These are phyloP conservation scores for Plenodomus tracheiphilus DNA, from an alignment of 2,329 filamentous ascomycete genomes.

Conservation along the genomic window DNA sequence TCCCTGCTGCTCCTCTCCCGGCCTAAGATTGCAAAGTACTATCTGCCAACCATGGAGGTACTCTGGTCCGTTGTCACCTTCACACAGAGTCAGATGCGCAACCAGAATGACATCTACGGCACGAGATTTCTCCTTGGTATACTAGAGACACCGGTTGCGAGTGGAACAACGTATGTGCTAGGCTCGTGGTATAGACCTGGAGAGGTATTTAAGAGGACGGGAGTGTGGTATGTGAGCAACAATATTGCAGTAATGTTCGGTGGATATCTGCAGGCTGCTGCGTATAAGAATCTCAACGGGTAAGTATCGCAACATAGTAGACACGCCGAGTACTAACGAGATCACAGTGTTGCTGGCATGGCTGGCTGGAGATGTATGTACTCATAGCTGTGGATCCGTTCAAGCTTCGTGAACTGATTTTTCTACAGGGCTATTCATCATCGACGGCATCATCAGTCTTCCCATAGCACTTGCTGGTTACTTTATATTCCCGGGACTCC, in stretches of 20 bases:
- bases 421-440: slow-evolving; percentile 55
- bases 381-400: too few relatives aligned
- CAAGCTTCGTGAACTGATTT: too few relatives aligned
- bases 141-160: slow-evolving; percentile 41
- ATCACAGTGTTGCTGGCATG: slow-evolving; percentile 45
- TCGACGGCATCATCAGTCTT: slow-evolving; percentile 61
- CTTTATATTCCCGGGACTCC: slow-evolving; percentile 58
- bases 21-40: slow-evolving; percentile 41
- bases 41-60: slow-evolving; percentile 46
- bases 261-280: slow-evolving; percentile 60
- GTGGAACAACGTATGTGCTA: slow-evolving; percentile 43
- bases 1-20: slow-evolving; percentile 45
- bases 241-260: slow-evolving; percentile 60
- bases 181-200: slow-evolving; percentile 49
- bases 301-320: background rate
- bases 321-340: background rate
- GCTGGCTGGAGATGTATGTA: slow-evolving; percentile 50
- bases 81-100: slow-evolving; percentile 44
- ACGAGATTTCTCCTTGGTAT: slow-evolving; percentile 45
- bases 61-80: slow-evolving; percentile 48
- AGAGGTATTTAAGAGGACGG: slow-evolving; percentile 58
- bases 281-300: slow-evolving; percentile 57
- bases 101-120: slow-evolving; percentile 45
- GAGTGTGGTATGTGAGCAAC: slow-evolving; percentile 58
- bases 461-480: slow-evolving; percentile 60